Percentiles rank a stretch among this genome's conserved stretches.
Conservation (phyloP, 208 protist genomes). For the Leishmania lainsoni region DNA sequence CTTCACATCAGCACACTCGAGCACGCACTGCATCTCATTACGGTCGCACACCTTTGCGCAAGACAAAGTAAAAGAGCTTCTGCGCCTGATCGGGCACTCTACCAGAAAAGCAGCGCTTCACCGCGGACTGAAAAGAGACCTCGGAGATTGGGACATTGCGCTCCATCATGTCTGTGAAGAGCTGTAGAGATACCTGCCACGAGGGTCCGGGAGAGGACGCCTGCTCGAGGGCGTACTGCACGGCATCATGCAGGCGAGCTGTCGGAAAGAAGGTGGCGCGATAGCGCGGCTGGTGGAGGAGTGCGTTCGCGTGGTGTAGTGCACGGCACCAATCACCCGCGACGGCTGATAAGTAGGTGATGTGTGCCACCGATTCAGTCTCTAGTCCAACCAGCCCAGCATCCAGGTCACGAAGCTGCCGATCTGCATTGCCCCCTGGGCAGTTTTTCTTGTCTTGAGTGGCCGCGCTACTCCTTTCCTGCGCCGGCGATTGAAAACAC, state of each 20-base stretch:
- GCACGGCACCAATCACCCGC: conserved; percentile 64
- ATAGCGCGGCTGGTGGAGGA: conserved; percentile 46
- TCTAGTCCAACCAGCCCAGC: conserved; percentile 31
- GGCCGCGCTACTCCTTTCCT: too few relatives aligned
- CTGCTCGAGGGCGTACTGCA: conserved; percentile 81
- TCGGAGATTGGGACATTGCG: conserved; percentile 66
- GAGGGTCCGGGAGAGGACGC: conserved; percentile 43
- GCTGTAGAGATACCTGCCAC: conserved; percentile 61
- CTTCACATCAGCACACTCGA: neutral
- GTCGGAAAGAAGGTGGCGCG: conserved; percentile 64
- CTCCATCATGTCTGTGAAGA: conserved; percentile 68
- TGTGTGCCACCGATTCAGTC: conserved; percentile 64
- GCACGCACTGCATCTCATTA: neutral
- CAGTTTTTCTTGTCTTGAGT: neutral
- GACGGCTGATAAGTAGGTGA: conserved; percentile 49
- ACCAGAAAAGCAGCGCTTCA: conserved; percentile 70
- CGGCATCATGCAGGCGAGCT: conserved; percentile 72
- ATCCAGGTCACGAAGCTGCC: neutral
- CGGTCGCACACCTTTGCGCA: conserved; percentile 34
- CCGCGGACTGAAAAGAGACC: conserved; percentile 75
- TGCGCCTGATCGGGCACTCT: conserved; percentile 60
- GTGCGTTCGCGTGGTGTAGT: conserved; percentile 48
- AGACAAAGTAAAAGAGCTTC: conserved; percentile 52
- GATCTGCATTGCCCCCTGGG: neutral
- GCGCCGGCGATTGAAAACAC: neutral